phyloP scores from a whole-genome alignment of 768 basidiomycete genomes.

The Cytidiella melzeri region DNA sequence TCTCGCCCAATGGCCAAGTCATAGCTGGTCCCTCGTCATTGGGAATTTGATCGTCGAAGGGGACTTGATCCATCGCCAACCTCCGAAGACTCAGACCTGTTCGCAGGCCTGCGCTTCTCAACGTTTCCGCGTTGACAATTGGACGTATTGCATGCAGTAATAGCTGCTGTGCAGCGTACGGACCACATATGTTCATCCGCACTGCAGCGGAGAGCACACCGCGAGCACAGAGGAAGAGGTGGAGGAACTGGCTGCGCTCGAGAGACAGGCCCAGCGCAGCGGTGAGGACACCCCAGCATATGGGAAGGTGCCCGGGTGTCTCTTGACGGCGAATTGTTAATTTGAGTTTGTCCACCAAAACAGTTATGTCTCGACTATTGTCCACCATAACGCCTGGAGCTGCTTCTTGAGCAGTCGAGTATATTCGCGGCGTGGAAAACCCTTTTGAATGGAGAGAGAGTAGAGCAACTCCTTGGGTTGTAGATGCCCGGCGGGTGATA shows the following conservation, averaged over 20 bases:
- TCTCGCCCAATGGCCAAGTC: constrained; percentile 96
- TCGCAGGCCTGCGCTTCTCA: constrained; percentile 40
- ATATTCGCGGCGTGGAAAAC: constrained; percentile 49
- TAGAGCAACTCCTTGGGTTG: constrained; percentile 87
- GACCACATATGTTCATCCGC: constrained; percentile 86
- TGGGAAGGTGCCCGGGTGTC: constrained; percentile 75
- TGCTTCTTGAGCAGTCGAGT: constrained; percentile 20
- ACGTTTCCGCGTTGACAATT: constrained; percentile 52
- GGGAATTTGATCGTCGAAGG: constrained; percentile 13
- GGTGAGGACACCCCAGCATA: constrained; percentile 87
- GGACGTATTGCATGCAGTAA: constrained; percentile 68
- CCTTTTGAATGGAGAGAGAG: constrained; percentile 84
- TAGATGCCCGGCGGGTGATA: constrained; percentile 80
- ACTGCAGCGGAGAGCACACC: constrained; percentile 89
- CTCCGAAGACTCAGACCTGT: constrained; percentile 32
- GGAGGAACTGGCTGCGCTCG: constrained; percentile 76
- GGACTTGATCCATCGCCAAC: background rate
- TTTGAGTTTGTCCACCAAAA: constrained; percentile 66
- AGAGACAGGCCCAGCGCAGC: constrained; percentile 67
- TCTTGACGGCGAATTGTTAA: constrained; percentile 56
- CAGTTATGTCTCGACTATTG: constrained; percentile 17
- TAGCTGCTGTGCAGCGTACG: constrained; percentile 87
- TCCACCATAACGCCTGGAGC: no score
- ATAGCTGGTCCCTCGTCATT: constrained; percentile 61
- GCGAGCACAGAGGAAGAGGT: constrained; percentile 90